phyloP scores from a whole-genome alignment of 352 stramenopile genomes.

The Phytophthora ohioensis region DNA sequence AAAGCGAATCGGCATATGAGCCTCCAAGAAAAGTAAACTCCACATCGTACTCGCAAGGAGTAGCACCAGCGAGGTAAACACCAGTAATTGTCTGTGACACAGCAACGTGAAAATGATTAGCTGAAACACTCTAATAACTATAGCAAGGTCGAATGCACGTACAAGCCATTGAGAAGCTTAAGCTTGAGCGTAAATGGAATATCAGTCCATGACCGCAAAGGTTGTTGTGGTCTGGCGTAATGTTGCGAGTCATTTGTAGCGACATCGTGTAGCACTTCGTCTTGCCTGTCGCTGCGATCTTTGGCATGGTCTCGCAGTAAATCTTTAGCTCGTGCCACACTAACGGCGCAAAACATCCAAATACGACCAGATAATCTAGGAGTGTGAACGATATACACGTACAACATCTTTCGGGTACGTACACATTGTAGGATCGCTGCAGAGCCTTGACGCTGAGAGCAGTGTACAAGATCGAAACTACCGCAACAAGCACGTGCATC shows the following conservation, averaged over 20 bases:
- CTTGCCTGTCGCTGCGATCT: neutral
- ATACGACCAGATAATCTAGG: conserved; percentile 9
- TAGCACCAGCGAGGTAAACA: conserved; percentile 58
- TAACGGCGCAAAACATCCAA: conserved; percentile 14
- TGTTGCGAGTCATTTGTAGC: conserved; percentile 19
- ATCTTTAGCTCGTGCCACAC: conserved; percentile 27
- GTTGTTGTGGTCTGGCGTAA: conserved; percentile 1
- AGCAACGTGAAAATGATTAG: conserved; percentile 8
- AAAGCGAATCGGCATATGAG: conserved; percentile 78
- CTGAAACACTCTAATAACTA: neutral
- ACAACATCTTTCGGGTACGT: conserved; percentile 18
- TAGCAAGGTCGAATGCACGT: conserved; percentile 26
- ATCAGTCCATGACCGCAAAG: conserved; percentile 36
- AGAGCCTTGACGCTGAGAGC: conserved; percentile 67
- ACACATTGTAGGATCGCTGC: conserved; percentile 61
- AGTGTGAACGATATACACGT: neutral
- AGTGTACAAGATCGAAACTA: conserved; percentile 67
- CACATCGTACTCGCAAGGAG: conserved; percentile 72
- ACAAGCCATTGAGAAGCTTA: conserved; percentile 78
- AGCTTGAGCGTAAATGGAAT: conserved; percentile 66
- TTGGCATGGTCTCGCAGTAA: conserved; percentile 21
- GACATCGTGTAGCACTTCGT: conserved; percentile 13
- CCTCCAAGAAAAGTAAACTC: conserved; percentile 78
- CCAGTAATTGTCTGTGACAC: conserved; percentile 61
- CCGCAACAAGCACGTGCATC: conserved; percentile 71